These are phyloP conservation scores for Rhodotorula diobovata DNA, from an alignment of 768 basidiomycete genomes.

Conservation along the genomic window DNA sequence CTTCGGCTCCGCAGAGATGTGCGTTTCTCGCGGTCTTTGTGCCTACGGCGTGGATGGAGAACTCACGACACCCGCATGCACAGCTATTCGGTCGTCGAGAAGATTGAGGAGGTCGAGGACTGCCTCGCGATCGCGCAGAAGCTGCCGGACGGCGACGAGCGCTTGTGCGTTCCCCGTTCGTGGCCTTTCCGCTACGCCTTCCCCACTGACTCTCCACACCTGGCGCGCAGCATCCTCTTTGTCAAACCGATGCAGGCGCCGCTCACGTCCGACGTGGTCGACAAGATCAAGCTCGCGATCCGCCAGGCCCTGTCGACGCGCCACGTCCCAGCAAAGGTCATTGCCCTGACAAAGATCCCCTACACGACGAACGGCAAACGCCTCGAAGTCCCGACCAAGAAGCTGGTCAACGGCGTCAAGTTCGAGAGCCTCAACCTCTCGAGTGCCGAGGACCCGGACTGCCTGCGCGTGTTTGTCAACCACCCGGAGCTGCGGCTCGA, in stretches of 20 bases:
- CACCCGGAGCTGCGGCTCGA: slow-evolving; percentile 36
- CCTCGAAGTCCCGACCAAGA: slow-evolving; percentile 39
- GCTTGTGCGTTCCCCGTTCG: slow-evolving; percentile 29
- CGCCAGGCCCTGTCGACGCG: slow-evolving; percentile 32
- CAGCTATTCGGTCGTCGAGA: slow-evolving; percentile 41
- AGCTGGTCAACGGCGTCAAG: slow-evolving; percentile 41
- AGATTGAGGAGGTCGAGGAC: slow-evolving; percentile 41
- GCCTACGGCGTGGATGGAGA: background rate
- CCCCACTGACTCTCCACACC: background rate
- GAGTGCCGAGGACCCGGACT: slow-evolving; percentile 35
- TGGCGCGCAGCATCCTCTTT: slow-evolving; percentile 37
- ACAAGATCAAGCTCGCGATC: slow-evolving; percentile 36
- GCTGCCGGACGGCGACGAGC: slow-evolving; percentile 41
- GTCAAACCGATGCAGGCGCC: slow-evolving; percentile 37
- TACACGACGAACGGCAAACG: slow-evolving; percentile 42
- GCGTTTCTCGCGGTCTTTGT: background rate
- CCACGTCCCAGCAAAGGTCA: slow-evolving; percentile 41
- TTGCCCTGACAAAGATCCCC: slow-evolving; percentile 30
- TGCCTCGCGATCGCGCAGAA: slow-evolving; percentile 43
- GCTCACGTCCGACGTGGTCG: slow-evolving; percentile 24
- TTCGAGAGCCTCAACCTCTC: slow-evolving; percentile 35
- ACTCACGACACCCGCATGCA: background rate
- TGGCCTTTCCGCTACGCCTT: no score
- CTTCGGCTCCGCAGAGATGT: slow-evolving; percentile 40
- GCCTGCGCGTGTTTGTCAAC: slow-evolving; percentile 39